A percentile compares a stretch with the other conserved stretches of the same genome.
phyloP scores from a whole-genome alignment of 139 green algal species.

The Protoeuglena noctilucae region DNA sequence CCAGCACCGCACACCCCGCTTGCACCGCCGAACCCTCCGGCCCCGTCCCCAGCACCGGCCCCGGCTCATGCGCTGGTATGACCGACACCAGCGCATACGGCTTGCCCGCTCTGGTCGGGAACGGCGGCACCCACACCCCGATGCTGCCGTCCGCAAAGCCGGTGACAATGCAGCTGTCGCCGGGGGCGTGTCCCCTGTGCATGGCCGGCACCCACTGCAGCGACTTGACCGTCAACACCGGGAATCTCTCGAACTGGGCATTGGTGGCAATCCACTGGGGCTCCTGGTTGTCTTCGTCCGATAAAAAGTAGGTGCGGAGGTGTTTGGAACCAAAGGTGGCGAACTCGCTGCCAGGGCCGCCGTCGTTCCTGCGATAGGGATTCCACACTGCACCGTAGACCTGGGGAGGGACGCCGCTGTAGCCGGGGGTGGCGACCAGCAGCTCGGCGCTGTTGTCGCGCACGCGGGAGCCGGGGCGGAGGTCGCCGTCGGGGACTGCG shows the following conservation, averaged over 20 bases:
- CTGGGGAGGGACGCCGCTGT: constrained; percentile 30
- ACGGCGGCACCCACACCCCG: constrained; percentile 34
- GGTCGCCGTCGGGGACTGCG: background rate
- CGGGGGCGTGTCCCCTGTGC: constrained; percentile 22
- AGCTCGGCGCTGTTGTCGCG: constrained; percentile 4
- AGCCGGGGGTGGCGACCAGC: constrained; percentile 9
- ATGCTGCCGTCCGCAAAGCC: constrained; percentile 25
- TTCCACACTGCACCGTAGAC: constrained; percentile 36
- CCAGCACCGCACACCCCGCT: constrained; percentile 15
- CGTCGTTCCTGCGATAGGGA: constrained; percentile 14
- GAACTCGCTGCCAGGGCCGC: constrained; percentile 29
- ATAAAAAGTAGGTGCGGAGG: constrained; percentile 28
- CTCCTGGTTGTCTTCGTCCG: background rate
- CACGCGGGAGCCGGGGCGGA: background rate
- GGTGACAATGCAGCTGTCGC: constrained; percentile 33
- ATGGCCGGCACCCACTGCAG: constrained; percentile 28
- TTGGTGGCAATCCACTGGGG: constrained; percentile 8
- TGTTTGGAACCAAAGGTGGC: constrained; percentile 43
- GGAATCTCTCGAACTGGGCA: constrained; percentile 17
- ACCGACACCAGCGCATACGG: constrained; percentile 23
- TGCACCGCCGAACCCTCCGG: constrained; percentile 26
- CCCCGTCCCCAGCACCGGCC: constrained; percentile 8
- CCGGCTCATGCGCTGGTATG: constrained; percentile 22
- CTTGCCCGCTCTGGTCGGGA: constrained; percentile 23
- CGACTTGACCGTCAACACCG: constrained; percentile 28